Evolutionary conservation across 2,329 filamentous ascomycete genomes (phyloP).

Genomic region (Diaporthe eres): DNA sequence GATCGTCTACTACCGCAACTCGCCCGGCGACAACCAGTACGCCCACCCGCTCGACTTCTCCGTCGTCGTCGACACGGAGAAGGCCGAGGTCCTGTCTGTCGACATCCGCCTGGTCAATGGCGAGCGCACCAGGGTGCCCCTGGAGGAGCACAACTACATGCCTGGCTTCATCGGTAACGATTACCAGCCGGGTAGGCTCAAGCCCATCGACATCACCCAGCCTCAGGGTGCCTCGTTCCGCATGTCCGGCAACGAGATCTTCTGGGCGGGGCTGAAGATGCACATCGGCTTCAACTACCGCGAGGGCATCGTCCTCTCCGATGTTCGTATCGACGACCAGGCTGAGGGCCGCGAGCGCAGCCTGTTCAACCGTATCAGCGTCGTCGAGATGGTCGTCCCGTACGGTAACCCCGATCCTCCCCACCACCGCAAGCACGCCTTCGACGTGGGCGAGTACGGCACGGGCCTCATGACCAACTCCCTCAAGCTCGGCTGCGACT

Average conservation of each 20-base stretch:
- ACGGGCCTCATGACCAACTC: conserved; percentile 89
- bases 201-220: conserved; percentile 82
- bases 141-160: conserved; percentile 84
- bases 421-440: conserved; percentile 86
- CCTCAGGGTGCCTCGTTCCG: conserved; percentile 88
- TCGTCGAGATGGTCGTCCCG: conserved; percentile 95
- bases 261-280: conserved; percentile 94
- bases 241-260: conserved; percentile 79
- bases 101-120: conserved; percentile 84
- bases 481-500: conserved; percentile 83
- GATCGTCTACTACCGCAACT: conserved; percentile 93
- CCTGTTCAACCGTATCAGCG: conserved; percentile 88
- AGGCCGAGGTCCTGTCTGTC: conserved; percentile 83
- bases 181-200: conserved; percentile 83
- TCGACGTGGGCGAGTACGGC: conserved; percentile 85
- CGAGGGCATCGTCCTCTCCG: conserved; percentile 90
- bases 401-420: conserved; percentile 87
- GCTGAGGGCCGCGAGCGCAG: conserved; percentile 78
- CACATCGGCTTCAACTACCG: conserved; percentile 96
- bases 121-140: conserved; percentile 78
- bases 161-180: conserved; percentile 77
- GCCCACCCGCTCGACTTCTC: conserved; percentile 94
- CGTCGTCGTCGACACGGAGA: conserved; percentile 88
- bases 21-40: conserved; percentile 90
- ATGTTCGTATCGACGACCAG: conserved; percentile 87